These are phyloP conservation scores for Aspergillus sparsus DNA, from an alignment of 495 filamentous ascomycete genomes.

Conservation along the genomic window DNA sequence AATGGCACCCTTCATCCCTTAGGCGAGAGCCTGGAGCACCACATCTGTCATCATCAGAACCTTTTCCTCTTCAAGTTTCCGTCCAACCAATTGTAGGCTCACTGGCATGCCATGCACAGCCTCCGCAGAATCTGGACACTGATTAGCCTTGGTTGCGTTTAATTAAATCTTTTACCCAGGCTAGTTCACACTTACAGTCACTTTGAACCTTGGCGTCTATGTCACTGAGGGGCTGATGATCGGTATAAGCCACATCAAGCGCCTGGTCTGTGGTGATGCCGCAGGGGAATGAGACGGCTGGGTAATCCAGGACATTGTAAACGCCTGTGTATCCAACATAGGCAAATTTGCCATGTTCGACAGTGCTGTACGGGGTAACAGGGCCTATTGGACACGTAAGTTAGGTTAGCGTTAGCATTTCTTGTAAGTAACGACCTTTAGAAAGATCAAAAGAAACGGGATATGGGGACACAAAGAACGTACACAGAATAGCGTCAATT, in stretches of 20 bases:
- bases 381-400: slow-evolving; percentile 4
- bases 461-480: neutral
- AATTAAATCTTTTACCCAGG: too few species aligned
- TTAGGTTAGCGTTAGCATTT: neutral
- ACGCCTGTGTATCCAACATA: slow-evolving; percentile 17
- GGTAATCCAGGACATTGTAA: slow-evolving; percentile 17
- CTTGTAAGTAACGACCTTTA: neutral
- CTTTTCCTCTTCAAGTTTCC: slow-evolving; percentile 13
- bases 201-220: slow-evolving; percentile 6
- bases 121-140: slow-evolving; percentile 8
- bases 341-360: slow-evolving; percentile 16
- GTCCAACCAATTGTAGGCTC: slow-evolving; percentile 14
- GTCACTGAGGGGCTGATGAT: slow-evolving; percentile 8
- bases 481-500: slow-evolving; percentile 21
- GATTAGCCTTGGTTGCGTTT: neutral
- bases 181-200: slow-evolving; percentile 7
- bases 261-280: slow-evolving; percentile 11
- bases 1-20: neutral
- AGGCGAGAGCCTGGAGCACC: slow-evolving; percentile 10
- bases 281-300: slow-evolving; percentile 16
- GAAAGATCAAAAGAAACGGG: neutral
- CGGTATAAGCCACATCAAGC: neutral
- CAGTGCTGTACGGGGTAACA: slow-evolving; percentile 9
- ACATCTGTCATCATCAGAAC: slow-evolving; percentile 9
- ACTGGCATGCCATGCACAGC: slow-evolving; percentile 14